phyloP scores from a whole-genome alignment of 2,329 filamentous ascomycete species.

The Whalleya microplaca region DNA sequence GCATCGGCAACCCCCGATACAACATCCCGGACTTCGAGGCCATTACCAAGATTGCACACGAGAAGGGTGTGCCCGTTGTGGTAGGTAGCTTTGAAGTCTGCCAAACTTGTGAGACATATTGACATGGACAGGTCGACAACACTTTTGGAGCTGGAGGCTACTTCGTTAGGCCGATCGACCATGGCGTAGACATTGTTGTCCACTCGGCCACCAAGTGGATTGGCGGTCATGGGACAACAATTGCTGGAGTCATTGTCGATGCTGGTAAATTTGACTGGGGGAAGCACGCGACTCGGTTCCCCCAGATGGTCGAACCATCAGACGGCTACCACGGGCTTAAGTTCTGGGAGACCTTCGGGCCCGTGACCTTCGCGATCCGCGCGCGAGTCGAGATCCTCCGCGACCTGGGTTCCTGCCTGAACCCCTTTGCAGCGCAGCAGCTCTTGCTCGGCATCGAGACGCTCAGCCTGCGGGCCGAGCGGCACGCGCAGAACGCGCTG shows the following conservation, averaged over 20 bases:
- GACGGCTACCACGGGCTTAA: slow-evolving; percentile 91
- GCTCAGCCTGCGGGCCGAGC: slow-evolving; percentile 80
- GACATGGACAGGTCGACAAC: slow-evolving; percentile 72
- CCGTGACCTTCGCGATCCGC: slow-evolving; percentile 80
- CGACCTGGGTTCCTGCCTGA: slow-evolving; percentile 81
- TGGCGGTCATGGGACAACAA: slow-evolving; percentile 90
- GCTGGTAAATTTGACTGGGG: slow-evolving; percentile 95
- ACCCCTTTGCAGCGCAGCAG: slow-evolving; percentile 92
- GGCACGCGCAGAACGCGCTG: slow-evolving; percentile 83
- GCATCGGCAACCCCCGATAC: slow-evolving; percentile 91
- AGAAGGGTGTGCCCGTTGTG: slow-evolving; percentile 67
- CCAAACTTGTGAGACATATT: not conserved
- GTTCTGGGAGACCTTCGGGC: slow-evolving; percentile 91
- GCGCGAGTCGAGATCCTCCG: slow-evolving; percentile 88
- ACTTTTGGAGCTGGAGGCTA: slow-evolving; percentile 94
- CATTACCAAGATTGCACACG: slow-evolving; percentile 78
- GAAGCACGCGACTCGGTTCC: slow-evolving; percentile 80
- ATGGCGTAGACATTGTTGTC: slow-evolving; percentile 91
- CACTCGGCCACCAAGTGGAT: slow-evolving; percentile 98
- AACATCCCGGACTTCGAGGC: slow-evolving; percentile 91
- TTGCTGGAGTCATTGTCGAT: slow-evolving; percentile 85
- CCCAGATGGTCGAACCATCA: slow-evolving; percentile 86
- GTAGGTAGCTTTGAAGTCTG: slow-evolving; percentile 42
- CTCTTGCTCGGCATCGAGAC: slow-evolving; percentile 89
- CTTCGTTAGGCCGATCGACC: slow-evolving; percentile 82